These are phyloP conservation scores for Boletus coccyginus DNA, from an alignment of 768 basidiomycete species.

Conservation along the genomic window DNA sequence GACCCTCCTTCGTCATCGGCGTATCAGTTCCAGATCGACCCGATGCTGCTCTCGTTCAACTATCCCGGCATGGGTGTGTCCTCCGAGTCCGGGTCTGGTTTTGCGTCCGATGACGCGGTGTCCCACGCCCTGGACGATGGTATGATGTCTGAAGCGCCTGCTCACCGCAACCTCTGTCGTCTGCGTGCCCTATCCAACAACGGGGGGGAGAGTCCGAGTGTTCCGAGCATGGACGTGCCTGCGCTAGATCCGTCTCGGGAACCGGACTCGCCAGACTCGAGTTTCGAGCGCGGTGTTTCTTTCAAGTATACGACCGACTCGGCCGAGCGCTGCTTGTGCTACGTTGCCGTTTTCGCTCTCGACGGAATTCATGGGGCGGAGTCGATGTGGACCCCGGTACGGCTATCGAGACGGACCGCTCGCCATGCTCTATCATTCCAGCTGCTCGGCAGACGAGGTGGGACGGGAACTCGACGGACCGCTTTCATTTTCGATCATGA, in stretches of 20 bases:
- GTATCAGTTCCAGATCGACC: slow-evolving; percentile 26
- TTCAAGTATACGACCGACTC: not conserved
- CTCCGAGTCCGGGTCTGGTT: not conserved
- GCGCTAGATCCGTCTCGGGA: not conserved
- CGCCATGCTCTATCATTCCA: not conserved
- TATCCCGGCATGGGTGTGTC: slow-evolving; percentile 4
- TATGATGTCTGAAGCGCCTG: not conserved
- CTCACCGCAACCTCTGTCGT: not conserved
- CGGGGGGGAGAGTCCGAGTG: not conserved
- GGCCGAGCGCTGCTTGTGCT: not conserved
- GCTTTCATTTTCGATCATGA: slow-evolving; percentile 3
- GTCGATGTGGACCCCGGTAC: not conserved
- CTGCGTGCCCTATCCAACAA: not conserved
- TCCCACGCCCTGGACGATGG: not conserved
- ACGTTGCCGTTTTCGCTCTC: slow-evolving; percentile 1
- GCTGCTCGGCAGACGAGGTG: slow-evolving; percentile 4
- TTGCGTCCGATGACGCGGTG: not conserved
- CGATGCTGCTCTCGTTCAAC: slow-evolving; percentile 18
- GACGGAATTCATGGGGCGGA: not conserved
- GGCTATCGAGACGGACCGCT: slow-evolving; percentile 2
- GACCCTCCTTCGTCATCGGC: not conserved
- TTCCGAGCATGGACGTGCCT: not conserved
- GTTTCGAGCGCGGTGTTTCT: not conserved
- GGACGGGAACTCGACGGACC: slow-evolving; percentile 3
- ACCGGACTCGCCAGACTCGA: not conserved